A percentile compares a stretch with the other conserved stretches of the same genome.
These are phyloP conservation scores for Phytophthora crassamura DNA, from an alignment of 352 stramenopile genomes.

Conservation along the genomic window DNA sequence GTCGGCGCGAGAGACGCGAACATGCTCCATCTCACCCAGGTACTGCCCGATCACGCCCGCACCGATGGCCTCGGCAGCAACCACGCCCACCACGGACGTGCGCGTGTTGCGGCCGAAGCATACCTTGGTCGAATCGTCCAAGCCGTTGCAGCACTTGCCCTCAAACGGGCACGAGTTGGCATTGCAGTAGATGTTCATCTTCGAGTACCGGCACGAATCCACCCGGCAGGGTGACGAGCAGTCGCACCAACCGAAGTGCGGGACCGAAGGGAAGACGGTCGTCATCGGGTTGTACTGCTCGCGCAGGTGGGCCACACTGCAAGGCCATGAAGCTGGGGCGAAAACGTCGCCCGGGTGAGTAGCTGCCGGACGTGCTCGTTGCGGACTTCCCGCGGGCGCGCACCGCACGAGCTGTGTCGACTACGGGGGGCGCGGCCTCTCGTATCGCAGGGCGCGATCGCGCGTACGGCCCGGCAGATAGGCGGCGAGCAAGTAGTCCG, in stretches of 20 bases:
- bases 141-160: background rate
- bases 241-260: background rate
- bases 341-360: background rate
- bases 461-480: too few relatives aligned
- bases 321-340: background rate
- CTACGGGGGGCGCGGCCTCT: too few relatives aligned
- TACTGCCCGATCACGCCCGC: background rate
- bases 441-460: too few relatives aligned
- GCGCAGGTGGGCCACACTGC: background rate
- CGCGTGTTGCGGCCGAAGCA: background rate
- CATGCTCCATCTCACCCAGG: slow-evolving; percentile 5
- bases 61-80: background rate
- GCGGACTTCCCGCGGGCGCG: too few relatives aligned
- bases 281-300: background rate
- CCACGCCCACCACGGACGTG: background rate
- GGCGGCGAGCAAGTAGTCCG: too few relatives aligned
- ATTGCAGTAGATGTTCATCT: background rate
- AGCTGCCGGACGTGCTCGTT: too few relatives aligned
- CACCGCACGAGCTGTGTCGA: too few relatives aligned
- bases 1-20: background rate
- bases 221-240: slow-evolving; percentile 1
- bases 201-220: background rate
- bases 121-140: background rate
- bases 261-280: background rate
- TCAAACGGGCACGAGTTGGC: slow-evolving; percentile 5